Base-by-base conservation (phyloP, 2,329 filamentous ascomycete genomes). In the Domatiomyces catenatus region DNA sequence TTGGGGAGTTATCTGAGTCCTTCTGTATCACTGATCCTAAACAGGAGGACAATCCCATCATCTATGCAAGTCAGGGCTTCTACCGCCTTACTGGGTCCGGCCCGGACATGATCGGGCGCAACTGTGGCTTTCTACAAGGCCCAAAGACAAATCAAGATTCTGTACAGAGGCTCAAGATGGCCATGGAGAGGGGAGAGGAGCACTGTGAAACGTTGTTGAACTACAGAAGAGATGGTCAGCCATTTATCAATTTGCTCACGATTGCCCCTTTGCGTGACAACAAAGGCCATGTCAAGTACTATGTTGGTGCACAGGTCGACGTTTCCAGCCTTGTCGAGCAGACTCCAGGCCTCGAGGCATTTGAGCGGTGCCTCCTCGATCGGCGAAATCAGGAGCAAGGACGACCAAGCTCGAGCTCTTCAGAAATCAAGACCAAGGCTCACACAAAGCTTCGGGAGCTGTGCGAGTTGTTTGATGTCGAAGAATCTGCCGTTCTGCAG, bases 31-130 rank as follows among this genome's bases (percentile, higher is more conserved):
- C 66, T 1, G 69, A 71, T 57, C 69, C 69, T 8, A 65, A 63
- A 15, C 55, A 67, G 32, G 59, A 62, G 8, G 69, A 71, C 54
- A 71, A 70, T 52, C 69, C 69, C 1, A 70, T 71, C 50, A 64
- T 71, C 1, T 71, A 69, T 55, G 68, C 69, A 28, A 69, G 66
- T 15, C 64, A 70, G 54, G 69, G 69, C 49, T 72, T 72, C 59
- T 71, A 69, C 58, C 63, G 64, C 44, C 66, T 63, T 19, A 67
- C 68, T 2, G 66, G 69, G 42, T 72, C 71, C 52, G 63, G 64
- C 18, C 61, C 60, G 24, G 68, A 71, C 53, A 64, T 66, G 8
- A 66, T 72, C 42, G 69, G 69, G 8, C 61, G 64, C 15, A 72
- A 71, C 49, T 71, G 69, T 53, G 65, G 69, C 20, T 71, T 71